A percentile compares a stretch with the other conserved stretches of the same genome.
phyloP scores from a whole-genome alignment of 352 stramenopile species.

The Thraustochytrium sp. region DNA sequence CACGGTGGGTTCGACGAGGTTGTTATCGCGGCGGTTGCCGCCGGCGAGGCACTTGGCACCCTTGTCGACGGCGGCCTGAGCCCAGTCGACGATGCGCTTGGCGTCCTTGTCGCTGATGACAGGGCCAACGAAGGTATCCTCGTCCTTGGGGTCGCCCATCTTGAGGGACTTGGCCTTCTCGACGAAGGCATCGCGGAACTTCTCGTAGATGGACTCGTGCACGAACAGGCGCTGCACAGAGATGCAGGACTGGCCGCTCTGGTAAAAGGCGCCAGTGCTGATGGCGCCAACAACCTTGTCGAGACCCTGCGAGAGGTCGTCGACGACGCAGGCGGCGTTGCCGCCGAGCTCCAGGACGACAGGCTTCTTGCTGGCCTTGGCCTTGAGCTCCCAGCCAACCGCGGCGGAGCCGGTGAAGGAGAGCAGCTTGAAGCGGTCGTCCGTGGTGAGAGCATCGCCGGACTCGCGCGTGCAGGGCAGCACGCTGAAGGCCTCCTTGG shows the following conservation, averaged over 20 bases:
- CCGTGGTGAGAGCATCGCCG: slow-evolving; percentile 38
- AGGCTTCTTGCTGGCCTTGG: slow-evolving; percentile 43
- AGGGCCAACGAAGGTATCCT: slow-evolving; percentile 49
- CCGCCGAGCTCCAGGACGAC: slow-evolving; percentile 51
- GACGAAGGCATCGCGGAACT: slow-evolving; percentile 37
- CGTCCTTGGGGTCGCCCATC: slow-evolving; percentile 48
- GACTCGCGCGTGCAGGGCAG: slow-evolving; percentile 47
- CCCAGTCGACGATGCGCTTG: slow-evolving; percentile 45
- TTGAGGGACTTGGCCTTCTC: slow-evolving; percentile 46
- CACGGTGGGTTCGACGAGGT: slow-evolving; percentile 47
- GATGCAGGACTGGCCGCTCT: slow-evolving; percentile 51
- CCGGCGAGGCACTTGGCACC: slow-evolving; percentile 45
- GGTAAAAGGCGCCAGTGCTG: slow-evolving; percentile 45
- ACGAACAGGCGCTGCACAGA: slow-evolving; percentile 51
- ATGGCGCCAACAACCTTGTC: slow-evolving; percentile 36
- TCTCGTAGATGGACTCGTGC: slow-evolving; percentile 49
- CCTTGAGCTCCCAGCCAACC: slow-evolving; percentile 47
- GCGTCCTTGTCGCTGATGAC: slow-evolving; percentile 49
- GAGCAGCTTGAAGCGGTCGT: slow-evolving; percentile 49
- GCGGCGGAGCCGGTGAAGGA: slow-evolving; percentile 49
- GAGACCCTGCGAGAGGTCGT: slow-evolving; percentile 44
- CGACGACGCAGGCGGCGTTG: slow-evolving; percentile 48
- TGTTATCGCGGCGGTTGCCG: slow-evolving; percentile 38
- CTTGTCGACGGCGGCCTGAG: slow-evolving; percentile 47
- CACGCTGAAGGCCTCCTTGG: slow-evolving; percentile 46